These are phyloP conservation scores for Adansonia grandidieri DNA, from an alignment of 441 rosid species.

Conservation along the genomic window DNA sequence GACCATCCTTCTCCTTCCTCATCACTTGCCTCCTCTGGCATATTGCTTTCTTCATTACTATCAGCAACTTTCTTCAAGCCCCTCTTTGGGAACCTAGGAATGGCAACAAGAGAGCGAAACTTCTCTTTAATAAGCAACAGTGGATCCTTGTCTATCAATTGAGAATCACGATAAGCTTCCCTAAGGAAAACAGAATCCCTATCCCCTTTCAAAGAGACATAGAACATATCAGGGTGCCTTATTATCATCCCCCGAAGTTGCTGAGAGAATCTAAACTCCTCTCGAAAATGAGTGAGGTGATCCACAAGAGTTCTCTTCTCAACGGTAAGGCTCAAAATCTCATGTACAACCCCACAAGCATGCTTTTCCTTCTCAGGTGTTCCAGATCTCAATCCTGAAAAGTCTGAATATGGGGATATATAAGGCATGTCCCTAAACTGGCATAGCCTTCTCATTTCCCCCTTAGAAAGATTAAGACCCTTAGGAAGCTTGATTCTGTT, in stretches of 20 bases:
- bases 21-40: slow-evolving; percentile 45
- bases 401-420: slow-evolving; percentile 84
- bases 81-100: slow-evolving; percentile 65
- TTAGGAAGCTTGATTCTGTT: slow-evolving; percentile 80
- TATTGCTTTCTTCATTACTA: slow-evolving; percentile 42
- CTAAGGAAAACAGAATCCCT: slow-evolving; percentile 90
- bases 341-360: slow-evolving; percentile 87
- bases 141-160: slow-evolving; percentile 83
- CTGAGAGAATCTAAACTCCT: slow-evolving; percentile 91
- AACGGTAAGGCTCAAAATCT: slow-evolving; percentile 83
- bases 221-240: slow-evolving; percentile 89
- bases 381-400: slow-evolving; percentile 66
- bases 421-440: slow-evolving; percentile 78
- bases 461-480: slow-evolving; percentile 82
- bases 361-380: slow-evolving; percentile 78
- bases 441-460: slow-evolving; percentile 72
- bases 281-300: slow-evolving; percentile 90
- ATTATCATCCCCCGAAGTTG: slow-evolving; percentile 91
- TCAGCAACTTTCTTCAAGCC: slow-evolving; percentile 41
- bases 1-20: slow-evolving; percentile 70
- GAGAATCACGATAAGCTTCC: slow-evolving; percentile 83
- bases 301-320: slow-evolving; percentile 95
- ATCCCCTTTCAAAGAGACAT: slow-evolving; percentile 86
- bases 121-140: slow-evolving; percentile 81
- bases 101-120: slow-evolving; percentile 70